phyloP scores from a whole-genome alignment of 805 yeast genomes.

The Starmerella riodocensis region DNA sequence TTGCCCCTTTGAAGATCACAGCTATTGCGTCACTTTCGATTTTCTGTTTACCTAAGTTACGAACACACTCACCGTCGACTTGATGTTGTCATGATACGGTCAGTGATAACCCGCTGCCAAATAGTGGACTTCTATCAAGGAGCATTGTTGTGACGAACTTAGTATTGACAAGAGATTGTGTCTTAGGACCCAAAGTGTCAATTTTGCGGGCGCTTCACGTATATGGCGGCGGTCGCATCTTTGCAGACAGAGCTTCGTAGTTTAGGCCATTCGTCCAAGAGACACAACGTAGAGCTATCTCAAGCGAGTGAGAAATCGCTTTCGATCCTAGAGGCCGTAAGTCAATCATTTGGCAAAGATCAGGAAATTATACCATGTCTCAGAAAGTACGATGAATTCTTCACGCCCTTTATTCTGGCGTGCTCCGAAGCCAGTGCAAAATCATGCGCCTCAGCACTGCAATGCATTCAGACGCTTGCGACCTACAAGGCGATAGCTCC shows the following conservation, averaged over 20 bases:
- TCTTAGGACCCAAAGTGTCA: too few species aligned
- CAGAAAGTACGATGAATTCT: conserved; percentile 36
- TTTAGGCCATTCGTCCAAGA: conserved; percentile 54
- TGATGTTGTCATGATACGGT: too few species aligned
- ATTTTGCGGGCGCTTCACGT: too few species aligned
- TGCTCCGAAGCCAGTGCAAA: conserved; percentile 67
- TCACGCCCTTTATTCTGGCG: conserved; percentile 57
- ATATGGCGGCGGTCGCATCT: conserved; percentile 16
- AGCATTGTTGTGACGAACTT: too few species aligned
- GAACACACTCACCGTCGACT: too few species aligned
- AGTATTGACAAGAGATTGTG: too few species aligned
- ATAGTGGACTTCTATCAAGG: too few species aligned
- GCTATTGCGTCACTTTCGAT: too few species aligned
- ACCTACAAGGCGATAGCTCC: conserved; percentile 42
- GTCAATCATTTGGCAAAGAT: conserved; percentile 10
- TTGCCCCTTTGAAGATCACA: too few species aligned
- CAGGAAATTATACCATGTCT: conserved; percentile 7
- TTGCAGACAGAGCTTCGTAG: conserved; percentile 45
- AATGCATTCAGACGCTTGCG: conserved; percentile 52
- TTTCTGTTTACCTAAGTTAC: too few species aligned
- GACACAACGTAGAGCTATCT: conserved; percentile 57
- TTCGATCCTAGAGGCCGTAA: conserved; percentile 12
- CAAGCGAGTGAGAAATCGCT: conserved; percentile 23
- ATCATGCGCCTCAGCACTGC: conserved; percentile 56
- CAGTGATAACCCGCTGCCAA: too few species aligned